phyloP scores from a whole-genome alignment of 2,329 filamentous ascomycete genomes.

The Microthyrium microscopicum region DNA sequence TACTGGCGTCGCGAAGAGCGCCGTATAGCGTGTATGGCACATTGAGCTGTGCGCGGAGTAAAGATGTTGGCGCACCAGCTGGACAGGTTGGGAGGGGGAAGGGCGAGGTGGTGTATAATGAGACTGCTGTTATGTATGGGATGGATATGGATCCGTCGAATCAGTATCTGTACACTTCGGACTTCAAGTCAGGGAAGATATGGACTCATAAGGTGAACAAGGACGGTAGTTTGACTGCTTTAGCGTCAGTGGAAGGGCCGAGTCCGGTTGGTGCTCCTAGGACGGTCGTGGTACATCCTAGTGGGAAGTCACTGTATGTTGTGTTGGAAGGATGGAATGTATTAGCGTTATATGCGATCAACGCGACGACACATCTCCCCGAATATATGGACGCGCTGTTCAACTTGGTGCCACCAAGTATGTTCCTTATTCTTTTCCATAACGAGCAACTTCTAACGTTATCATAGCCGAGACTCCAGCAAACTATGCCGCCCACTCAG shows the following conservation, averaged over 20 bases:
- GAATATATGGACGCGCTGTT: constrained; percentile 62
- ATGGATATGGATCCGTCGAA: constrained; percentile 66
- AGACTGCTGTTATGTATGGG: constrained; percentile 57
- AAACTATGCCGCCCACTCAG: constrained; percentile 61
- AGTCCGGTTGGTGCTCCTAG: constrained; percentile 58
- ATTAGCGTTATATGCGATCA: constrained; percentile 65
- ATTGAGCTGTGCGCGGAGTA: constrained; percentile 1
- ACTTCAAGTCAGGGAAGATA: constrained; percentile 60
- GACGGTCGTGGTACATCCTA: constrained; percentile 73
- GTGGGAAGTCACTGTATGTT: constrained; percentile 63
- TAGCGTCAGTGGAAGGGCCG: constrained; percentile 59
- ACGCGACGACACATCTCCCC: constrained; percentile 54
- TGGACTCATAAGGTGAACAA: constrained; percentile 63
- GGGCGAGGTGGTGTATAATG: constrained; percentile 43
- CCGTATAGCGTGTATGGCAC: constrained; percentile 5
- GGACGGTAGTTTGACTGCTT: constrained; percentile 47
- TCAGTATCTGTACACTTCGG: constrained; percentile 62
- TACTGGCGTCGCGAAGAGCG: constrained; percentile 4
- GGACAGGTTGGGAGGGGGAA: constrained; percentile 5
- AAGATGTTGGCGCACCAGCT: background rate
- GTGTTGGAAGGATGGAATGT: constrained; percentile 80
- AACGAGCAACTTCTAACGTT: background rate
- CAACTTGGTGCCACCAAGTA: constrained; percentile 53
- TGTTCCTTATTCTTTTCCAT: background rate
- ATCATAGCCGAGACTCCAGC: background rate